Base-by-base conservation (phyloP, 169 alveolate genomes). In the Eimeria acervulina region DNA sequence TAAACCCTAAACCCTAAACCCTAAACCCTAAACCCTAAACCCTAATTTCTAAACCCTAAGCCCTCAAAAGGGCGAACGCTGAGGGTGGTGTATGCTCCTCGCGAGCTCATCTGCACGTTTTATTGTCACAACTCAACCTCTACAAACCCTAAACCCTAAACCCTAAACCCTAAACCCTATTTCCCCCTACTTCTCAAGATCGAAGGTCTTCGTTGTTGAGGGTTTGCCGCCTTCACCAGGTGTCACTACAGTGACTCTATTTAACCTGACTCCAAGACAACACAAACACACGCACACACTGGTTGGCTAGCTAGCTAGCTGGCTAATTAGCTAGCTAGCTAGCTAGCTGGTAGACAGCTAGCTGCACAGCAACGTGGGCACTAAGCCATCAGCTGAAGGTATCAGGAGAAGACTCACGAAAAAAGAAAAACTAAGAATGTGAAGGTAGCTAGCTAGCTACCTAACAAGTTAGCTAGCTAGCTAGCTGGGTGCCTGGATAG, bases 1-100 rank as follows among this genome's bases (percentile, higher is more conserved):
- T 84, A 84, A 88, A 66, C 42, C 66, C 61, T 40, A 28, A 88
- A 61, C 87, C 80, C 80, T 68, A 68, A 76, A 78, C 40, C 63
- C 89, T 78, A 78, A 78, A 47, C 89, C 89, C 89, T 78, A 44
- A 78, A 47, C 68, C 63, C 89, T 44, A 40, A 42, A 42, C 89
- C 66, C 89, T 76, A 76, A 76, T 38, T 28, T 61, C 87, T 78
- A 40, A 78, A 78, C 36, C 72, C 66, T 55, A 61, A 61, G 15
- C 66, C 66, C 66, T 31, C 7, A 17, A 12, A 26, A 70, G 42
- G 81, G 42, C 42, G 44, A 1, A 2, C 7, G 2, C 26, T 23
- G 81, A 6, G 15, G 15, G 7, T 4, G 23, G 7, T 12, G 3
- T 70, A 15, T 40, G 38, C 1, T 2, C 23, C 26, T 13, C 2